Evolutionary conservation across 2,329 filamentous ascomycete genomes (phyloP), one percentile per base, ranked within the genome.

Genomic region (Nemania diffusa): DNA sequence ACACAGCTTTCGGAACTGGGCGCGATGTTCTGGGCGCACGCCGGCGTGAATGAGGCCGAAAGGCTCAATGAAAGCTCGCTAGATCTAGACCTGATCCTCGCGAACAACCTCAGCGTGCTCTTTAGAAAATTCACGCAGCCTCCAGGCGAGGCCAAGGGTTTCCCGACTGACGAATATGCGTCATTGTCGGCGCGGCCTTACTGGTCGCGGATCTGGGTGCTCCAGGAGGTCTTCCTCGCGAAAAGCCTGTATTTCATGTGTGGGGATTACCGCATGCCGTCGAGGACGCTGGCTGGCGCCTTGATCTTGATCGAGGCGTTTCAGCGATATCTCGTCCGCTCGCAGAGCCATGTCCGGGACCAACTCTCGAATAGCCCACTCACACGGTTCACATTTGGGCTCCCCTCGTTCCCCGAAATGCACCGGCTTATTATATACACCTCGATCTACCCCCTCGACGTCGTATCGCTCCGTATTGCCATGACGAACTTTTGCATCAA

Each of bases 401-500:
- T 22, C 6, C 50, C 56, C 3, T 62, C 22, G 8, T 58, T 66
- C 8, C 59, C 67, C 11, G 67, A 67, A 40, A 66, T 69, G 63
- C 63, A 66, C 52, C 58, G 59, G 13, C 55, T 67, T 2, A 44
- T 64, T 13, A 58, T 67, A 24, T 69, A 64, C 27, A 67, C 67
- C 1, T 69, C 59, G 15, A 69, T 66, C 13, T 69, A 66, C 13
- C 67, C 63, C 1, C 20, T 20, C 0, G 60, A 67, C 6, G 60
- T 64, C 42, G n/a, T 57, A 5, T 67, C 67, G 2, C 63, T 69
- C 8, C 56, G 61, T 8, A 67, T 67, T 26, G 67, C 67, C 11
- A 67, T 69, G 64, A 69, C 67, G 5, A 67, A 67, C 44, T 69
- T 69, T 51, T 69, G 61, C 24, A 52, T 69, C 20, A 69, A 67